A percentile compares a stretch with the other conserved stretches of the same genome.
These are phyloP conservation scores for Mytilinidion resinicola DNA, from an alignment of 495 filamentous ascomycete species.

Conservation along the genomic window DNA sequence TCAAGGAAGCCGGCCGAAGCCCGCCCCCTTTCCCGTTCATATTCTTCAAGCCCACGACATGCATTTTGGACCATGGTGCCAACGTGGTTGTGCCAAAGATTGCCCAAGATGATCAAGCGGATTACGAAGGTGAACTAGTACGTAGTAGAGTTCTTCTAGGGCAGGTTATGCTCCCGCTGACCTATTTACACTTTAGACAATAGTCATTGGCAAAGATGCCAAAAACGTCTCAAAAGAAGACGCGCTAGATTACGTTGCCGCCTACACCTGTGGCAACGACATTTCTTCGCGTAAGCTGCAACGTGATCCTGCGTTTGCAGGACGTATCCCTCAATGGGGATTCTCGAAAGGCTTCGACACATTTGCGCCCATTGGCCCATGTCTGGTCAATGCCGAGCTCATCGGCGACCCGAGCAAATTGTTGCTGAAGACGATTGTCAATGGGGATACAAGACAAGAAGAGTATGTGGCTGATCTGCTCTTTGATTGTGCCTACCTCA, in stretches of 20 bases:
- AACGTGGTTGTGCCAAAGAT: slow-evolving; percentile 45
- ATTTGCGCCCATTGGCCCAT: slow-evolving; percentile 38
- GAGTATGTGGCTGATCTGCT: slow-evolving; percentile 36
- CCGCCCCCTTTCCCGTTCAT: slow-evolving; percentile 46
- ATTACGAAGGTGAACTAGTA: slow-evolving; percentile 51
- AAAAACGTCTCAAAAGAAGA: slow-evolving; percentile 41
- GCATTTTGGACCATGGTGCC: slow-evolving; percentile 39
- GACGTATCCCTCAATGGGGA: slow-evolving; percentile 34
- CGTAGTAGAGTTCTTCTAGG: neutral
- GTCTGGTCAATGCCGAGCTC: slow-evolving; percentile 32
- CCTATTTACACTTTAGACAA: too few species aligned
- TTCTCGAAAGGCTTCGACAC: slow-evolving; percentile 38
- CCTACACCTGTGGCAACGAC: slow-evolving; percentile 47
- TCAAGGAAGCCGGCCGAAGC: slow-evolving; percentile 45
- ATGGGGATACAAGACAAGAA: slow-evolving; percentile 40
- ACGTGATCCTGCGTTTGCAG: slow-evolving; percentile 37
- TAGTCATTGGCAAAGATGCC: slow-evolving; percentile 42
- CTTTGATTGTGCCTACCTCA: slow-evolving; percentile 35
- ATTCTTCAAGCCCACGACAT: slow-evolving; percentile 47
- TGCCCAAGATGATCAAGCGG: slow-evolving; percentile 44
- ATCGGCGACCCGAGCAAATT: slow-evolving; percentile 30
- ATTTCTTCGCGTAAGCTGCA: slow-evolving; percentile 46
- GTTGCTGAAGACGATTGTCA: slow-evolving; percentile 36
- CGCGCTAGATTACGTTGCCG: slow-evolving; percentile 45
- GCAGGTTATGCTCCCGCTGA: neutral